Percentiles rank a stretch among this genome's conserved stretches.
phyloP scores from a whole-genome alignment of 129 eudicot genomes.

The Escallonia herrerae region DNA sequence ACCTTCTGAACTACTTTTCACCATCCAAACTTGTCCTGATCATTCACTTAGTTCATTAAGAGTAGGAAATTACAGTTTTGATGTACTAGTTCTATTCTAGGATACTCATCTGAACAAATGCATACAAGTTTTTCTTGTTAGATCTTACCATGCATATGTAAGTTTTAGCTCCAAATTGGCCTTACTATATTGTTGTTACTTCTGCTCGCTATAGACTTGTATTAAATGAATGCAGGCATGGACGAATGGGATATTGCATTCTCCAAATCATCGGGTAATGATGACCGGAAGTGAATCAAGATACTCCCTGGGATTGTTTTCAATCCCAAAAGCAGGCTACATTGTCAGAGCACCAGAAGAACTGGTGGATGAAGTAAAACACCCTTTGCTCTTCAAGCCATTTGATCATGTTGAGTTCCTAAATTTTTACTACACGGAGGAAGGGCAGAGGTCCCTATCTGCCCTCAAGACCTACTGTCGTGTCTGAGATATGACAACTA shows the following conservation, averaged over 20 bases:
- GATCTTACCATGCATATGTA: too few species aligned
- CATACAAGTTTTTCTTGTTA: too few species aligned
- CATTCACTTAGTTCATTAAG: too few species aligned
- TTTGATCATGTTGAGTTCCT: conserved; percentile 39
- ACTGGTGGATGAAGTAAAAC: conserved; percentile 35
- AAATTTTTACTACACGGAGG: conserved; percentile 32
- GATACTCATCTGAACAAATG: too few species aligned
- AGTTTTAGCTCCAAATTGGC: too few species aligned
- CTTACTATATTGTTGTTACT: too few species aligned
- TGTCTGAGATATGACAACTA: not conserved
- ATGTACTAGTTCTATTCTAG: too few species aligned
- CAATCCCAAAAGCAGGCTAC: conserved; percentile 27
- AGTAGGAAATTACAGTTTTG: too few species aligned
- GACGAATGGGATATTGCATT: conserved; percentile 51
- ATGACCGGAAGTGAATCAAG: conserved; percentile 33
- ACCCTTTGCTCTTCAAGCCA: conserved; percentile 44
- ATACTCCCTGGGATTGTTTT: conserved; percentile 40
- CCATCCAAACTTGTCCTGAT: too few species aligned
- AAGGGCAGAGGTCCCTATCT: conserved; percentile 29
- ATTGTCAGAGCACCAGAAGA: conserved; percentile 36
- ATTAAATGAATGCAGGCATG: conserved; percentile 35
- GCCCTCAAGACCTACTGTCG: conserved; percentile 56
- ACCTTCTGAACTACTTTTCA: too few species aligned
- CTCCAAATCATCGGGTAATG: conserved; percentile 47
- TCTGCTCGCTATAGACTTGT: too few species aligned